Base-by-base conservation (phyloP, 2,329 filamentous ascomycete genomes). In the Didymellaceae sp. region DNA sequence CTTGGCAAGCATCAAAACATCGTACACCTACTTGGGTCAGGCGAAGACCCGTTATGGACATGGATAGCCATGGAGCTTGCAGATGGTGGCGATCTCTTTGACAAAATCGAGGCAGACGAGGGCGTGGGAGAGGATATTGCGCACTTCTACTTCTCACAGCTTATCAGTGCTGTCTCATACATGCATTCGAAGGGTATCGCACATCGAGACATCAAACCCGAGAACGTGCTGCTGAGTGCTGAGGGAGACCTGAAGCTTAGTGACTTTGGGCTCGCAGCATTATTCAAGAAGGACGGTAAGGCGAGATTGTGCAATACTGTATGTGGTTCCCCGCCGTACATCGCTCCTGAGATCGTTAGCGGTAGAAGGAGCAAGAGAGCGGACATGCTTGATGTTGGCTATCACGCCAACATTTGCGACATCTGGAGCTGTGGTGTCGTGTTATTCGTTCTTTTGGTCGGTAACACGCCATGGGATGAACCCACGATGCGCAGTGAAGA, bases 41-140 rank as follows among this genome's bases (percentile, higher is more conserved):
- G 91, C 45, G 90, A 97, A 72, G 92, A 99, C 70, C 67, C 80
- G 0, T 77, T 87, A 14, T 99, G 94, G 93, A 85, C 89, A 62
- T 99, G 94, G 94, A 96, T 99, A 63, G 93, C 92, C 30, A 97
- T 99, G 91, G 94, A 99, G 74, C 88, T 90, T 61, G 94, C 94
- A 35, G 90, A 95, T 64, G 94, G 94, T 32, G 94, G 94, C 9
- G 94, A 99, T 71, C 81, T 99, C 6, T 99, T 99, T 73, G 94
- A 99, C 84, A 99, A 99, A 79, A 97, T 99, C 63, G 95, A 99
- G 76, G 92, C 94, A 14, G 94, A 99, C 73, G 90, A 93, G 34
- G 94, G 94, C 38, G 91, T 97, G n/a, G 85, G 88, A 6, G 86
- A 96, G 72, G 90, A 97, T 70, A 91, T 99, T 68, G 93, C 94